Evolutionary conservation across 2,329 filamentous ascomycete species (phyloP), one percentile per base, ranked within the genome.

Genomic region (Venturia pyrina): DNA sequence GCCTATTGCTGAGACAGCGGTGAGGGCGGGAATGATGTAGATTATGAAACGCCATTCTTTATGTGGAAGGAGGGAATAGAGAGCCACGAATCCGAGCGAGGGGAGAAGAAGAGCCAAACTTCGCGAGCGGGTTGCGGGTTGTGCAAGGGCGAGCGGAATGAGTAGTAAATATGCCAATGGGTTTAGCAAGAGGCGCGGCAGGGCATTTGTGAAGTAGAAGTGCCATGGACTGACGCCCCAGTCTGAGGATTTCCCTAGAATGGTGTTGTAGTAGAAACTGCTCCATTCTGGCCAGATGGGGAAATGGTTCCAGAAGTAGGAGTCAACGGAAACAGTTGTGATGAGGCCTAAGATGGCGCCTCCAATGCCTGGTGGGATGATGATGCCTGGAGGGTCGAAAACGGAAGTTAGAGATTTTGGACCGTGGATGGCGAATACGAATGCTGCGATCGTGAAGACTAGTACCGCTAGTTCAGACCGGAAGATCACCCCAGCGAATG

Each of bases 11-110:
- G 91, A 88, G 2, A 88, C 84, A 13, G 88, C 89, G 0, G 93
- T 96, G 40, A 98, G 79, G 0, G 88, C 82, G 0, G 95, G 95
- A 32, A 96, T 82, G 64, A 86, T 83, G 77, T 98, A 98, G 71
- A 98, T 87, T 70, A 99, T 88, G 80, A 99, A 99, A 21, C 95
- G 89, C 75, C 92, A 89, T 78, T 99, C 95, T 75, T 99, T 99
- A 79, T 99, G 95, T 0, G 93, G 93, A 68, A 96, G 89, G 63
- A 91, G 71, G 69, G 91, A 96, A 80, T 96, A 98, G 56, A 96
- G 76, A 5, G 83, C 83, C 24, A 96, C 81, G 75, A 93, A 99
- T 40, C 84, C 75, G 1, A 96, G 69, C 11, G 85, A 83, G 0
- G 95, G 92, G 2, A 88, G 70, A 4, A 90, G 71, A 10, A 87